phyloP scores from a whole-genome alignment of 441 rosid genomes.

The Codiaeum variegatum region DNA sequence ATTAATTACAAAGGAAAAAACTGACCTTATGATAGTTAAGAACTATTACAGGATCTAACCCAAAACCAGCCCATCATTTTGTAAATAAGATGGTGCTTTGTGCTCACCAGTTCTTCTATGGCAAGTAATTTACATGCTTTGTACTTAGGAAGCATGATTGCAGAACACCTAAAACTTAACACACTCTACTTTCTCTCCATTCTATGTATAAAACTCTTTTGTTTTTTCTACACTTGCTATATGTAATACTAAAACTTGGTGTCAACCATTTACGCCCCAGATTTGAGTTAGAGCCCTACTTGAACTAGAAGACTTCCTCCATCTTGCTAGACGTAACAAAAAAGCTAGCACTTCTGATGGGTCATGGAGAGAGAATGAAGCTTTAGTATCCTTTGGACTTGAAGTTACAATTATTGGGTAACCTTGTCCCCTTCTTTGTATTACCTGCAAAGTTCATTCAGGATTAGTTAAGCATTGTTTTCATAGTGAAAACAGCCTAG shows the following conservation, averaged over 20 bases:
- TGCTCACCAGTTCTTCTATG: not conserved
- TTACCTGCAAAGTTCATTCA: conserved; percentile 30
- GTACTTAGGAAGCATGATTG: not conserved
- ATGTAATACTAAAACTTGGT: not conserved
- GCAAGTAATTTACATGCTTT: conserved; percentile 1
- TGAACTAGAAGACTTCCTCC: conserved; percentile 44
- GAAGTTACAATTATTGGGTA: conserved; percentile 53
- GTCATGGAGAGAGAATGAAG: conserved; percentile 45
- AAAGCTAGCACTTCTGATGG: conserved; percentile 48
- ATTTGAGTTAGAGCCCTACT: conserved; percentile 38
- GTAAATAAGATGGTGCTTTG: not conserved
- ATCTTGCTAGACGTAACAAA: conserved; percentile 40
- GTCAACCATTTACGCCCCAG: conserved; percentile 27
- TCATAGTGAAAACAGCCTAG: not conserved
- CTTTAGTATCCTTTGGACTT: conserved; percentile 45
- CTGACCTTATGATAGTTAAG: no score
- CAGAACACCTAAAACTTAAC: not conserved
- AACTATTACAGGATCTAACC: not conserved
- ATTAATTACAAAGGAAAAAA: no score
- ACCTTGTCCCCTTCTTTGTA: conserved; percentile 42
- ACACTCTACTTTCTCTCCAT: not conserved
- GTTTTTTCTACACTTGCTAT: not conserved
- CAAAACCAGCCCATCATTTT: not conserved
- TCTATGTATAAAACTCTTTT: not conserved
- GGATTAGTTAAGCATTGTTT: not conserved